phyloP scores from a whole-genome alignment of 345 rosid genomes.

The Gossypium raimondii region DNA sequence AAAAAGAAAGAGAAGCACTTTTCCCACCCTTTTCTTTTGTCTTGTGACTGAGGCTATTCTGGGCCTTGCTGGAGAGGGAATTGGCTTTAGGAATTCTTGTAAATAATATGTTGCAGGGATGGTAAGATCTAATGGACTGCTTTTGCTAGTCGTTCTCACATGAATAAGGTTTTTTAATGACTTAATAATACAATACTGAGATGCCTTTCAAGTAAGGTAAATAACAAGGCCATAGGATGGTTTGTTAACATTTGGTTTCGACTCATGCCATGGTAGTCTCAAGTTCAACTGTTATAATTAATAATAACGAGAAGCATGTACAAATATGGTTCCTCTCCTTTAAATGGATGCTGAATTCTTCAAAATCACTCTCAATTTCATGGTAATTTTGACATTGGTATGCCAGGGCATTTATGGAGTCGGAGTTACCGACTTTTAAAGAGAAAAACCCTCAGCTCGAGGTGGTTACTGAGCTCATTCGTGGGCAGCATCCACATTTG shows the following conservation, averaged over 20 bases:
- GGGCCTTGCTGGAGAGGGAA: not conserved
- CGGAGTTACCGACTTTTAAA: conserved; percentile 56
- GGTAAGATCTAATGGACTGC: not conserved
- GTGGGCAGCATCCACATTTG: conserved; percentile 81
- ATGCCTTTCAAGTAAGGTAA: not conserved
- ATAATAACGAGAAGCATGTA: not conserved
- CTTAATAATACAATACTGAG: not conserved
- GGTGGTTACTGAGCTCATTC: conserved; percentile 61
- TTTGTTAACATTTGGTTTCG: not conserved
- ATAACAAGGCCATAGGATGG: not conserved
- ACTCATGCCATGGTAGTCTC: not conserved
- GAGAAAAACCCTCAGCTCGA: conserved; percentile 76
- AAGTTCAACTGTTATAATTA: not conserved
- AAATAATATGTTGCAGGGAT: not conserved
- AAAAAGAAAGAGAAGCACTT: not conserved
- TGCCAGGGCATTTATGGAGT: conserved; percentile 79
- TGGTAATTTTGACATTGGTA: not conserved
- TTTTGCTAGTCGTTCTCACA: not conserved
- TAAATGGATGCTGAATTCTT: not conserved
- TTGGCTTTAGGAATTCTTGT: not conserved
- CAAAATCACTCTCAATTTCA: not conserved
- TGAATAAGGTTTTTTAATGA: not conserved
- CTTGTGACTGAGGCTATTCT: not conserved
- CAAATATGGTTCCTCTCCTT: not conserved
- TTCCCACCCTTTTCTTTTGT: not conserved